Evolutionary conservation across 352 stramenopile genomes (phyloP), one percentile per base, ranked within the genome.

Genomic region (Pythium folliculosum): DNA sequence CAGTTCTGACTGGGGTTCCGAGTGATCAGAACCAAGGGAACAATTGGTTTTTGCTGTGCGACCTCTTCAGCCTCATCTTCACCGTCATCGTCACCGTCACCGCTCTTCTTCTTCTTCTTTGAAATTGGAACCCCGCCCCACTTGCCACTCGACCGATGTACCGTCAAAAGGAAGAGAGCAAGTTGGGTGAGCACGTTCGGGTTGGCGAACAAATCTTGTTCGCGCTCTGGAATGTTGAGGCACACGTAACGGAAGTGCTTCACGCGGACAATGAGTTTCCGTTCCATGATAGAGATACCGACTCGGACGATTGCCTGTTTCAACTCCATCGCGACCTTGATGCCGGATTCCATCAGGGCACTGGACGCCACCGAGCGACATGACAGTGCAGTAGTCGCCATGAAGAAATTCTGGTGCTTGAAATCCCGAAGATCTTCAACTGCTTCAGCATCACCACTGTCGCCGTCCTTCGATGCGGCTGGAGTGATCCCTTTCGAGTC

Each of bases 161-260:
- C 92, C 54, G 97, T 95, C 57, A 99, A 90, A 32, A 99, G 73
- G 52, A 98, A 98, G 23, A 98, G 81, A 13, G 96, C 95, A 17
- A 99, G 78, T 50, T 97, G 91, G 16, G 90, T 97, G 43, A 99
- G 73, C 16, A 97, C 92, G 25, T 98, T 89, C 6, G 96, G 92
- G 67, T 98, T 97, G 9, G 93, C 85, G 70, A 99, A 98, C 9
- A 98, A 72, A 52, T 90, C 75, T 57, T 94, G 82, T 37, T 95
- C 89, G 23, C 84, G 75, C 53, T 97, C 86, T 0, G 81, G 76
- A 0, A 96, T 86, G 40, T 95, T 90, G 22, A 99, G 71, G 59
- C 97, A 98, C 6, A 98, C 96, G 74, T 99, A 99, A 16, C 97
- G 94, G 69, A 99, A 99, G 74, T 99, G 95, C 70, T 97, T 98